Evolutionary conservation across 2,329 filamentous ascomycete species (phyloP), one percentile per base, ranked within the genome.

Genomic region (Colletotrichum godetiae): DNA sequence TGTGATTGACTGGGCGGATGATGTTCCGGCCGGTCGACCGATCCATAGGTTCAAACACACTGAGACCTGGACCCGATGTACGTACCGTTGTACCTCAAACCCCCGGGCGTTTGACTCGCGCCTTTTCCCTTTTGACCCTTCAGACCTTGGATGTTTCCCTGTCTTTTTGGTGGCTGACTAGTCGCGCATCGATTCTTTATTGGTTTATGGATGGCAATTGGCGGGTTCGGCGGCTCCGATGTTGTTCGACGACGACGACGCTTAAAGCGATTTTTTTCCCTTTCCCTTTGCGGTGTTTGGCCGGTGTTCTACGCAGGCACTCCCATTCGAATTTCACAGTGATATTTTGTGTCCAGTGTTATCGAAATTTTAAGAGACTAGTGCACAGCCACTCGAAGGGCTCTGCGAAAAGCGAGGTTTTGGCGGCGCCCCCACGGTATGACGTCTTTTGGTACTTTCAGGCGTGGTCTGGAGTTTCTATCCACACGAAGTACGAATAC

Each of bases 191-290:
- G 60, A 49, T 71, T 29, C 70, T 73, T 73, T 73, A 69, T 72
- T 69, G 56, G 42, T 49, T 49, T 42, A 60, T 13, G 24, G 22
- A 22, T 27, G 15, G 37, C 42, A 49, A 5, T 11, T 57, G 37
- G 56, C 22, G 67, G 67, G 29, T 31, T 73, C 71, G 67, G 71
- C 56, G 37, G 67, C 24, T 60, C 71, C 71, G 71, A 70, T 57
- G 60, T 46, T 13, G 37, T 49, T 42, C 37, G 37, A 42, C 60
- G 57, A 29, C 27, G 27, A 29, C 27, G 27, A 49, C 42, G 42
- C 42, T 49, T 22, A 19, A 46, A 49, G 42, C 42, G 10, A n/a
- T 10, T 22, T 49, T 49, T 8, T 22, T 49, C 5, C 42, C 8
- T 49, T 49, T 15, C 6, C 7, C 42, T 4, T 49, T 22, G 42